Evolutionary conservation across 257 asterid species (phyloP).

Genomic region (Solanum clarkiae): DNA sequence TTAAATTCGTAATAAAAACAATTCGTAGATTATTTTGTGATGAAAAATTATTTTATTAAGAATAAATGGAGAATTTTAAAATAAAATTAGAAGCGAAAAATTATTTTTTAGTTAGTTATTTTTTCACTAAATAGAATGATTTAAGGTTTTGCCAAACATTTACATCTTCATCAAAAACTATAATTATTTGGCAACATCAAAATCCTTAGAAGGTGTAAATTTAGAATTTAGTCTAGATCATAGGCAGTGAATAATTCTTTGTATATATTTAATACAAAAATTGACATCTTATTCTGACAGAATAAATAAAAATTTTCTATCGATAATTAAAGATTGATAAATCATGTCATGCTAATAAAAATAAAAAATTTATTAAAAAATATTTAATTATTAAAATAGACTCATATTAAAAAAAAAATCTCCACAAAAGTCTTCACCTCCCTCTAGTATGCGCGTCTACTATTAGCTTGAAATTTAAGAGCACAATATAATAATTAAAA

Average conservation of each 20-base stretch:
- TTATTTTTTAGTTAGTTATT: background rate
- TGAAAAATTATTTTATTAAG: too few relatives aligned
- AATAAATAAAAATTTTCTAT: background rate
- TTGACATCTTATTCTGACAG: background rate
- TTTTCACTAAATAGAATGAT: background rate
- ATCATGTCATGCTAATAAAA: background rate
- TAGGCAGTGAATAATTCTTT: background rate
- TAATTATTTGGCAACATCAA: background rate
- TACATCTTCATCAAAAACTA: background rate
- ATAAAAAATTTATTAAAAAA: too few relatives aligned
- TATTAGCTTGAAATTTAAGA: background rate
- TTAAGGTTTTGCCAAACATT: background rate
- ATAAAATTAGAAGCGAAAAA: too few relatives aligned
- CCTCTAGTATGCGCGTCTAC: background rate
- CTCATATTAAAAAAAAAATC: background rate
- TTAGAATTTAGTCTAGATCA: background rate
- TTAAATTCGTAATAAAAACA: too few relatives aligned
- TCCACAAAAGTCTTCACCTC: background rate
- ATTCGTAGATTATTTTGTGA: too few relatives aligned
- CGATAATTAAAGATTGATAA: background rate
- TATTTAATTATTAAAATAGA: background rate
- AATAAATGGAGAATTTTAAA: too few relatives aligned
- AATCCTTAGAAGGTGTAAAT: background rate
- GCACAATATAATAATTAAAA: background rate
- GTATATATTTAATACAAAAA: background rate